phyloP scores from a whole-genome alignment of 2,329 filamentous ascomycete genomes.

The Mycosphaerella arachidis region DNA sequence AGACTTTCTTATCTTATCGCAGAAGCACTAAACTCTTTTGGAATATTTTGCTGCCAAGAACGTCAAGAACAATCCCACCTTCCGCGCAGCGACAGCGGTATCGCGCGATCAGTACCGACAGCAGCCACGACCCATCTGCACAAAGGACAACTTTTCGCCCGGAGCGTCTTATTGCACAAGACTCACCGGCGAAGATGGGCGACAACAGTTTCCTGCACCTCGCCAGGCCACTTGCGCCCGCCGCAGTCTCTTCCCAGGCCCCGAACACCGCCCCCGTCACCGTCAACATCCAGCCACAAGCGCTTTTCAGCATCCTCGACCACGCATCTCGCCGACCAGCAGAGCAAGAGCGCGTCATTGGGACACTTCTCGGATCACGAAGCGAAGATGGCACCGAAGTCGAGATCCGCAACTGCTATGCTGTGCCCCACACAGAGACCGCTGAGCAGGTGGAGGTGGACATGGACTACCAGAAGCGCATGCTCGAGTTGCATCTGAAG shows the following conservation, averaged over 20 bases:
- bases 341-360: conserved; percentile 93
- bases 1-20: too few species aligned
- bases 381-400: conserved; percentile 96
- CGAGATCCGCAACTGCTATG: conserved; percentile 93
- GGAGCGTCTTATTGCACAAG: conserved; percentile 7
- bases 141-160: conserved; percentile 4
- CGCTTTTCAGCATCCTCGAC: conserved; percentile 68
- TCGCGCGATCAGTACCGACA: background rate
- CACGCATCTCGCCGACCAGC: conserved; percentile 89
- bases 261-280: conserved; percentile 85
- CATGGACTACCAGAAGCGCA: conserved; percentile 99
- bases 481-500: conserved; percentile 91
- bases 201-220: conserved; percentile 88
- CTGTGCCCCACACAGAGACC: conserved; percentile 96
- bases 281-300: conserved; percentile 92
- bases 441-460: conserved; percentile 98
- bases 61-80: background rate
- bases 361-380: conserved; percentile 85
- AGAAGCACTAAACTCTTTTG: background rate
- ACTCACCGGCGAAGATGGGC: conserved; percentile 27
- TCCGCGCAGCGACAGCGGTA: background rate
- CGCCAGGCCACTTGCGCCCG: conserved; percentile 82
- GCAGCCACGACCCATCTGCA: conserved; percentile 3
- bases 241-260: conserved; percentile 66
- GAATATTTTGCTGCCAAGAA: background rate